Conservation (phyloP, 2,329 filamentous ascomycete species). For the Cordyceps militaris region DNA sequence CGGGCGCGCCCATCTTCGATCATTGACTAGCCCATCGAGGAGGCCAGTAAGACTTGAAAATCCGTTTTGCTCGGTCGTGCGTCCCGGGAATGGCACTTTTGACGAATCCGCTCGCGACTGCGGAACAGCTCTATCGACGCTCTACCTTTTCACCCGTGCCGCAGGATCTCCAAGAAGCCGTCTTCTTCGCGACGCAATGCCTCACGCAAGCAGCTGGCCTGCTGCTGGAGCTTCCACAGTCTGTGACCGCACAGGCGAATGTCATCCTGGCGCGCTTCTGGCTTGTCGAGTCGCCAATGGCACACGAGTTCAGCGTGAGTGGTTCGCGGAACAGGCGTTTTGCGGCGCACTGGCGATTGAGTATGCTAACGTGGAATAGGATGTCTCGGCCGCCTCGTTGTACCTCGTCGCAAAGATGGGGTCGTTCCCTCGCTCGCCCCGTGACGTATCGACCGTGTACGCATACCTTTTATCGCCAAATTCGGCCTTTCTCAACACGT, state of each 20-base stretch:
- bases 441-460: conserved; percentile 80
- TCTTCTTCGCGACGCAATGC: conserved; percentile 64
- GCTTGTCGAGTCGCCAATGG: conserved; percentile 51
- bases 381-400: conserved; percentile 72
- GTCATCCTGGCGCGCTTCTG: conserved; percentile 78
- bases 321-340: no score
- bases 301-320: conserved; percentile 50
- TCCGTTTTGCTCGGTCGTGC: neutral
- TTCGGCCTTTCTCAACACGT: conserved; percentile 46
- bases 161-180: conserved; percentile 60
- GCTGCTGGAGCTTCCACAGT: conserved; percentile 76
- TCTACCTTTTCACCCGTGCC: conserved; percentile 53
- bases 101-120: conserved; percentile 64
- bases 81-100: conserved; percentile 47
- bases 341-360: neutral
- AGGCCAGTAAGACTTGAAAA: no score
- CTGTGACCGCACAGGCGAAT: conserved; percentile 77
- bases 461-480: conserved; percentile 64
- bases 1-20: neutral
- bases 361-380: conserved; percentile 38
- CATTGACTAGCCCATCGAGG: neutral
- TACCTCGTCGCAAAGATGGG: conserved; percentile 82
- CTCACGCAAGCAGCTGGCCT: conserved; percentile 74
- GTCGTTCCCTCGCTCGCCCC: conserved; percentile 64
- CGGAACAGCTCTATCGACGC: conserved; percentile 58